Evolutionary conservation across 23 red algal species (phyloP).

Genomic region (Gracilaria domingensis): DNA sequence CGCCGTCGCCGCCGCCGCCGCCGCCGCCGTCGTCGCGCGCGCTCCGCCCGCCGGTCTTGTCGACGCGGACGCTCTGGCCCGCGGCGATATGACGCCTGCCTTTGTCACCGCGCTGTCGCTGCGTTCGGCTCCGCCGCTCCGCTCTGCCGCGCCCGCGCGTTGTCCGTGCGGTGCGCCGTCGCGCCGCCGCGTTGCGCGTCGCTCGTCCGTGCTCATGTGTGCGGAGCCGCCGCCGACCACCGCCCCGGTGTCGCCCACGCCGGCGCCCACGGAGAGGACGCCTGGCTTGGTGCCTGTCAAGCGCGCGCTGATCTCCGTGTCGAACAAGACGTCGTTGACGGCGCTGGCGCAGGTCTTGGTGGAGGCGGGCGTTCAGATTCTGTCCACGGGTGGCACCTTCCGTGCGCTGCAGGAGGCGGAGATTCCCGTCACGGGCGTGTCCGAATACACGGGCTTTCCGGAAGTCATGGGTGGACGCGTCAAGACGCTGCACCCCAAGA

Average conservation of each 20-base stretch:
- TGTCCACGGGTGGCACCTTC: slow-evolving; percentile 93
- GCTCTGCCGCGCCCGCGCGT: slow-evolving; percentile 22
- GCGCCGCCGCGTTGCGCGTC: slow-evolving; percentile 2
- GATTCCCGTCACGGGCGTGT: slow-evolving; percentile 82
- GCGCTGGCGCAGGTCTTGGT: slow-evolving; percentile 78
- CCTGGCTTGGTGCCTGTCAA: slow-evolving; percentile 54
- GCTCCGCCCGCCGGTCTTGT: neutral
- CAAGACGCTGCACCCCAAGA: slow-evolving; percentile 90
- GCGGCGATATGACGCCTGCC: neutral
- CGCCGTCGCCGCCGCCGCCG: slow-evolving; percentile 9
- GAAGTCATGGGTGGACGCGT: slow-evolving; percentile 94
- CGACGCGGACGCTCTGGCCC: slow-evolving; percentile 1
- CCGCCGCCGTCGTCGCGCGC: slow-evolving; percentile 3
- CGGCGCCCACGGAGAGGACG: neutral
- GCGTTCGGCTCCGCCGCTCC: neutral
- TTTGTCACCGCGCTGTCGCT: neutral
- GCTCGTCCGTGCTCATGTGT: slow-evolving; percentile 16
- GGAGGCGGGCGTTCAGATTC: slow-evolving; percentile 82
- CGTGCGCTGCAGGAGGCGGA: slow-evolving; percentile 59
- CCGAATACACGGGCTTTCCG: slow-evolving; percentile 93
- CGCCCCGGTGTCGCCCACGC: neutral
- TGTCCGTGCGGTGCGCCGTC: neutral
- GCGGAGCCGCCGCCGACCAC: neutral
- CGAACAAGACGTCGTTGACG: slow-evolving; percentile 87
- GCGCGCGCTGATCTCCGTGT: slow-evolving; percentile 89